Evolutionary conservation across 495 filamentous ascomycete species (phyloP), one percentile per base, ranked within the genome.

Genomic region (Penicillium pulvis): DNA sequence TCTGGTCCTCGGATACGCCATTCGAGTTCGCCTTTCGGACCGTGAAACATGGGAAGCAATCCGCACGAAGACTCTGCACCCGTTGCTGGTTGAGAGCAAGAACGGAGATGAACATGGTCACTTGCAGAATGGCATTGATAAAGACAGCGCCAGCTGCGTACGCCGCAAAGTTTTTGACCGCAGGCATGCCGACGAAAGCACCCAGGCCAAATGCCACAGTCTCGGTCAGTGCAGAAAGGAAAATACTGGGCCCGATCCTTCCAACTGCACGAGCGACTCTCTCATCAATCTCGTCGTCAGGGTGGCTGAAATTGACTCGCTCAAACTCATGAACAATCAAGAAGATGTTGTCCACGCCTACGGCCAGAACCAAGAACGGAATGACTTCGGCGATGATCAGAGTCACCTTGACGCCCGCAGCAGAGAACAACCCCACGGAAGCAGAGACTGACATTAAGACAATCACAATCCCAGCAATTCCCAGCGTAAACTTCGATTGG

Each of bases 321-420:
- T 98, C 95, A 62, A 98, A 97, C 67, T 98, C 94, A 74, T 98
- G 93, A 7, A 98, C 95, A 51, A 98, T 97, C 51, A 98, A 75
- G 75, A 98, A 98, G 67, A 98, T 98, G 69, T 98, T 98, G 80
- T 98, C 94, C 10, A 98, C 95, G 24, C 94, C 94, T 17, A 98
- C 90, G 47, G 94, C 94, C 11, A 98, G 76, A 12, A 98, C 93
- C 60, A 98, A 85, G 72, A 98, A 98, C 0, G 94, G 94, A 57
- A 98, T 98, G 59, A 98, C 94, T 68, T 98, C 94, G 7, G 96
- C 93, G 61, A 98, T 98, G 66, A 98, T 98, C 58, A 98, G 76
- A 4, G 94, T 98, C 31, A 91, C 95, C 72, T 93, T 96, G 63
- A 98, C 82, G 8, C 91, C 92, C 30, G 84, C 80, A 56, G 89